phyloP scores from a whole-genome alignment of 768 basidiomycete species.

The Hygrophoropsis aurantiaca region DNA sequence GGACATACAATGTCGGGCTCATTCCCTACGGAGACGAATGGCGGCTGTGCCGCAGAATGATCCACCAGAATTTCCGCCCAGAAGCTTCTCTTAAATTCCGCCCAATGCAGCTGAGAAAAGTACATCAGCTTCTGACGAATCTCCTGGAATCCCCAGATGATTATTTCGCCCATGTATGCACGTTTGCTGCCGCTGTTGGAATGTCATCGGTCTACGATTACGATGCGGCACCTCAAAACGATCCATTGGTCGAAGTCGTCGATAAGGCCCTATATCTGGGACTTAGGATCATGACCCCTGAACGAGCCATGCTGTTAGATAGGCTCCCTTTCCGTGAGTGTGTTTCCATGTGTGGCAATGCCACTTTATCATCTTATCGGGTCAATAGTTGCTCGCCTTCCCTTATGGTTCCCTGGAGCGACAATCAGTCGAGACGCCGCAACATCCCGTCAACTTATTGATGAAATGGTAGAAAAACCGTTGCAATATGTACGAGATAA shows the following conservation, averaged over 20 bases:
- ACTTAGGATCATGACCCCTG: background rate
- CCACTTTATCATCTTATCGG: slow-evolving; percentile 7
- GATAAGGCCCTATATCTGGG: slow-evolving; percentile 1
- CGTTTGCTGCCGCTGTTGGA: slow-evolving; percentile 25
- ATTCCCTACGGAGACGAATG: slow-evolving; percentile 1
- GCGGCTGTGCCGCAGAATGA: slow-evolving; percentile 9
- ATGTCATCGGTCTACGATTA: slow-evolving; percentile 14
- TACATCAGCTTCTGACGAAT: slow-evolving; percentile 31
- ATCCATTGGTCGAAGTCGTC: slow-evolving; percentile 7
- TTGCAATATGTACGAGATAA: slow-evolving; percentile 23
- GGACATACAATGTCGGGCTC: no score
- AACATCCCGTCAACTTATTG: background rate
- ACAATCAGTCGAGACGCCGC: slow-evolving; percentile 32
- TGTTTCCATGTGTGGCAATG: background rate
- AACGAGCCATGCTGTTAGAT: slow-evolving; percentile 4
- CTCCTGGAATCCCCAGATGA: slow-evolving; percentile 29
- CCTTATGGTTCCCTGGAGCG: slow-evolving; percentile 42
- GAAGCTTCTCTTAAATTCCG: slow-evolving; percentile 3
- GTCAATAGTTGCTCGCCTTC: slow-evolving; percentile 9
- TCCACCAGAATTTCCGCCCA: slow-evolving; percentile 11
- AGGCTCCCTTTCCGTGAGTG: slow-evolving; percentile 17
- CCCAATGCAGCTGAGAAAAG: slow-evolving; percentile 26
- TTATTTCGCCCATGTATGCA: slow-evolving; percentile 25
- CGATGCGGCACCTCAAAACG: slow-evolving; percentile 6
- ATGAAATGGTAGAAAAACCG: slow-evolving; percentile 13